Evolutionary conservation across 1,139 yeast genomes (phyloP).

Genomic region (Hanseniaspora sp.): DNA sequence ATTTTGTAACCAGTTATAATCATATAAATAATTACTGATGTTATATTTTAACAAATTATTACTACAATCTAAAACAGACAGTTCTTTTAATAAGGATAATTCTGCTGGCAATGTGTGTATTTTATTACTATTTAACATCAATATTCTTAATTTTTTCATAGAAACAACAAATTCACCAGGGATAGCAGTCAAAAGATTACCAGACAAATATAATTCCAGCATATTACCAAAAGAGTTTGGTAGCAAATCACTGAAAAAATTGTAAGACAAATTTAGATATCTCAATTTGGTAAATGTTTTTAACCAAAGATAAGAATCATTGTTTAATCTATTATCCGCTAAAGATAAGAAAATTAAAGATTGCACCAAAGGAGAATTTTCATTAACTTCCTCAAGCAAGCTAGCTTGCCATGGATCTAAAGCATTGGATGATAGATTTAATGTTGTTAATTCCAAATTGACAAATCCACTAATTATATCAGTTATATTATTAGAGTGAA

Average conservation of each 20-base stretch:
- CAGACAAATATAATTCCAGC: slow-evolving; percentile 67
- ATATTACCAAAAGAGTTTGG: slow-evolving; percentile 43
- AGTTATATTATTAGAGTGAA: slow-evolving; percentile 78
- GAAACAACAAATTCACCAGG: slow-evolving; percentile 70
- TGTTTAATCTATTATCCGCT: slow-evolving; percentile 76
- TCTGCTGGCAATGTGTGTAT: slow-evolving; percentile 85
- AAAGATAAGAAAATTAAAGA: slow-evolving; percentile 50
- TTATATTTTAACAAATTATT: slow-evolving; percentile 84
- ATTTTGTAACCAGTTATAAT: slow-evolving; percentile 96
- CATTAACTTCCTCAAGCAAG: slow-evolving; percentile 22
- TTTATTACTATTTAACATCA: slow-evolving; percentile 73
- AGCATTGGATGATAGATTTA: slow-evolving; percentile 75
- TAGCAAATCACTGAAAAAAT: slow-evolving; percentile 66
- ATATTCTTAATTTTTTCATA: slow-evolving; percentile 45
- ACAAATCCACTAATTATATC: slow-evolving; percentile 58
- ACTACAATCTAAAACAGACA: slow-evolving; percentile 78
- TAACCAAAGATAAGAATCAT: slow-evolving; percentile 63
- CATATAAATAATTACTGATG: slow-evolving; percentile 87
- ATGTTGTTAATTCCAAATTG: slow-evolving; percentile 46
- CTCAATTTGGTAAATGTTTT: slow-evolving; percentile 50
- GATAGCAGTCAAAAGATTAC: slow-evolving; percentile 65
- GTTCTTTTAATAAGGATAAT: slow-evolving; percentile 51
- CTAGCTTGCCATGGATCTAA: slow-evolving; percentile 33
- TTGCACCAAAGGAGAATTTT: slow-evolving; percentile 34
- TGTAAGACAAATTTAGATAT: slow-evolving; percentile 67